Evolutionary conservation across 257 asterid genomes (phyloP).

Genomic region (Linderniella brevidens): DNA sequence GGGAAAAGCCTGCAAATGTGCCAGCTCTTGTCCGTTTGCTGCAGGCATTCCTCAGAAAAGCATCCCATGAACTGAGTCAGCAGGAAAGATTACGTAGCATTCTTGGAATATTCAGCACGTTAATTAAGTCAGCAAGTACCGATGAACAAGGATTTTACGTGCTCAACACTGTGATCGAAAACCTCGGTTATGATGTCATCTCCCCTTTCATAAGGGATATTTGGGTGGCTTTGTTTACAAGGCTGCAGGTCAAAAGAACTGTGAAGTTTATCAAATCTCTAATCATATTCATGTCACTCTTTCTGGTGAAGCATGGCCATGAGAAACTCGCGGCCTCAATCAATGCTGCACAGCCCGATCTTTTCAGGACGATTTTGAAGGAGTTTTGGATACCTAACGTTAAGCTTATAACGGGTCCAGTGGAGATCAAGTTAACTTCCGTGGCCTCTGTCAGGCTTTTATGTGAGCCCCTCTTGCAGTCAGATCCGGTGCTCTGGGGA

Average conservation of each 20-base stretch:
- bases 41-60: conserved; percentile 87
- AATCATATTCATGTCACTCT: conserved; percentile 72
- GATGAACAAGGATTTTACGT: conserved; percentile 89
- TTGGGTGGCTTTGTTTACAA: conserved; percentile 62
- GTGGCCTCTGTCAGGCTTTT: conserved; percentile 72
- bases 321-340: conserved; percentile 56
- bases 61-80: conserved; percentile 70
- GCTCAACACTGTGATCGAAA: conserved; percentile 85
- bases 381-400: conserved; percentile 83
- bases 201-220: conserved; percentile 40
- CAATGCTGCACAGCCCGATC: conserved; percentile 57
- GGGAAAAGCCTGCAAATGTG: conserved; percentile 82
- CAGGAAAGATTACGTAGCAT: conserved; percentile 53
- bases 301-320: conserved; percentile 62
- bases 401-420: conserved; percentile 51
- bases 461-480: conserved; percentile 43
- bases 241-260: conserved; percentile 45
- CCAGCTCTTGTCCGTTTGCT: conserved; percentile 83
- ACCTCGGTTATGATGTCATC: conserved; percentile 61
- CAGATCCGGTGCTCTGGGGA: conserved; percentile 63
- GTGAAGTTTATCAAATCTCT: conserved; percentile 64
- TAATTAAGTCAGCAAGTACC: conserved; percentile 50
- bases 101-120: conserved; percentile 60
- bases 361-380: conserved; percentile 44
- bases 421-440: conserved; percentile 69